These are phyloP conservation scores for Aspergillus uvarum DNA, from an alignment of 2,329 filamentous ascomycete genomes.

Conservation along the genomic window DNA sequence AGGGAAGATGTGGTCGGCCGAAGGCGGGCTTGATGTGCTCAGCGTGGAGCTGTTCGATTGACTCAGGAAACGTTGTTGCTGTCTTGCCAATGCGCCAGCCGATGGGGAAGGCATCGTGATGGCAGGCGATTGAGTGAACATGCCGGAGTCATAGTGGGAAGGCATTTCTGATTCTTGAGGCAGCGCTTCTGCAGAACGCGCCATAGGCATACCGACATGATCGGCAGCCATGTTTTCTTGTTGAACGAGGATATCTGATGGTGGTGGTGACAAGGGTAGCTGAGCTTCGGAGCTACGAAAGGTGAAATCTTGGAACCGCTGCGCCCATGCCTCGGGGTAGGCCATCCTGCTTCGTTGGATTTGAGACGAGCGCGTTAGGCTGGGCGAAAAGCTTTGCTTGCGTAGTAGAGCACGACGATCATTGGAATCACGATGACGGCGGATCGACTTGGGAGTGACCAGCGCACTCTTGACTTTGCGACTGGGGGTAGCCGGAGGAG, in stretches of 20 bases:
- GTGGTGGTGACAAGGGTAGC: constrained; percentile 47
- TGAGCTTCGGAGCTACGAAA: constrained; percentile 47
- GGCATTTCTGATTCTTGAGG: constrained; percentile 30
- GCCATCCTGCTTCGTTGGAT: constrained; percentile 45
- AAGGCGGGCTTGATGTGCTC: constrained; percentile 36
- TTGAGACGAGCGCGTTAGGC: constrained; percentile 57
- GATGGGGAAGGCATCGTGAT: constrained; percentile 37
- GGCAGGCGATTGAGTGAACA: constrained; percentile 36
- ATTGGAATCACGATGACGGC: constrained; percentile 43
- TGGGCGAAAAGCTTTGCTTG: constrained; percentile 49
- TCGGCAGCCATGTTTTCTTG: constrained; percentile 39
- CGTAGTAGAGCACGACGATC: constrained; percentile 38
- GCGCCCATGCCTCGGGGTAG: constrained; percentile 51
- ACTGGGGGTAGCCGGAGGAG: constrained; percentile 39
- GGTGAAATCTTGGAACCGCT: constrained; percentile 55
- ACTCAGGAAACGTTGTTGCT: constrained; percentile 35
- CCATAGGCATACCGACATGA: constrained; percentile 30
- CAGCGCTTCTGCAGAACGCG: constrained; percentile 39
- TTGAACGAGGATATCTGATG: constrained; percentile 44
- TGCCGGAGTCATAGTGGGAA: constrained; percentile 32
- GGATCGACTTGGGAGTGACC: constrained; percentile 40
- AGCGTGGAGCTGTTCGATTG: constrained; percentile 31
- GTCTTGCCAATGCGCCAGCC: constrained; percentile 27
- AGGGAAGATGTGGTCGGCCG: constrained; percentile 40
- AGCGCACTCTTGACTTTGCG: constrained; percentile 40